Evolutionary conservation across 2,329 filamentous ascomycete genomes (phyloP), one percentile per base, ranked within the genome.

Genomic region (Aspergillus terreus): DNA sequence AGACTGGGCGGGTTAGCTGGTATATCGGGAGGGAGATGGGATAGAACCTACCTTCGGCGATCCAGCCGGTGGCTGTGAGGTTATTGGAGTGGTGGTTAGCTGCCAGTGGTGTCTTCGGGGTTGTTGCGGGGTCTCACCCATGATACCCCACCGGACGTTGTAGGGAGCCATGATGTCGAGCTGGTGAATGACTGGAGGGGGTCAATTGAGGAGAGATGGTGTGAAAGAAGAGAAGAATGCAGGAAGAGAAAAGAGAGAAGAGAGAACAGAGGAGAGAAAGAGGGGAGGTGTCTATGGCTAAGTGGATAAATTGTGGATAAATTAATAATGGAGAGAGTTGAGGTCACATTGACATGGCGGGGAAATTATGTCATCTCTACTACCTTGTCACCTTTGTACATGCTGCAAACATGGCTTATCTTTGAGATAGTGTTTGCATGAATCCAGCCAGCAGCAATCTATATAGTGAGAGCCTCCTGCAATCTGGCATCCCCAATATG

Each of bases 81-180:
- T 23, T 6, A 23, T 23, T 15, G 14, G 30, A 38, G 35, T 38
- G 27, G 23, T 30, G 27, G 23, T 30, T 30, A 30, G 27, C 15
- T 38, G 14, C n/a, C n/a, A 35, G 12, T 38, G 35, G 15, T n/a
- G 35, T 38, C 35, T 15, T 38, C 3, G 35, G 14, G 23, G 6
- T 6, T 38, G 14, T 25, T 19, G 46, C 17, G 35, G 27, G 15
- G 44, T 14, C 69, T 54, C 65, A 73, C 71, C 71, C 61, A 76
- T 66, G 51, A 75, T 74, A 57, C 73, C 73, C 73, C 73, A 76
- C 46, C 68, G 65, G 23, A 72, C 55, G 53, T 68, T 71, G 54
- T 71, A 63, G 35, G 66, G 59, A 46, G 64, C 58, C 65, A 71
- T 71, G 43, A 45, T 66, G 53, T 30, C 23, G 23, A 23, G 23